Base-by-base conservation (phyloP, 441 rosid species). In the Isatis lusitanica region DNA sequence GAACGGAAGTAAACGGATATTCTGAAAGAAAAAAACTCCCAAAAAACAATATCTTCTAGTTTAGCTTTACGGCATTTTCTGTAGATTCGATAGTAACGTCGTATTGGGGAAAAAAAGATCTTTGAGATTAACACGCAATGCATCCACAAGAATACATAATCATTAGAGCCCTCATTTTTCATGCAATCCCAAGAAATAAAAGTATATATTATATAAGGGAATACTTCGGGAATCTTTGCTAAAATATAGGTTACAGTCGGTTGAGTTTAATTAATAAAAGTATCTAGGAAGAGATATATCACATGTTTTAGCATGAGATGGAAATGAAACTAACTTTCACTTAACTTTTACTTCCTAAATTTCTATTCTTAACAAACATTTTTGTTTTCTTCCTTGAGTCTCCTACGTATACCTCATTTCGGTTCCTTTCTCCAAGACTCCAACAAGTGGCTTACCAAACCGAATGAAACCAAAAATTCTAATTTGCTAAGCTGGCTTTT, bases 261-360 rank as follows among this genome's bases (percentile, higher is more conserved):
- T 51, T 28, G 26, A 13, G 35, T 30, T 21, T 24, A 24, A 52
- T 28, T 33, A 35, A 47, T 33, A 57, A 15, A 43, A 18, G 42
- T 6, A 43, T 42, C 17, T 42, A 63, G 63, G 28, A 42, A 44
- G 18, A 12, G 16, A 24, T 21, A 21, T 21, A 21, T 66, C 66
- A 56, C 72, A 74, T 47, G 77, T 24, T 74, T 57, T 47, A 30
- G 53, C 73, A 66, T 65, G 62, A 39, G 36, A 33, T 6, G 8
- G 38, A 26, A 16, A 66, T 39, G 62, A 48, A 58, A 58, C 65
- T 35, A 73, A 63, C 26, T 63, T 42, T 53, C 63, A 42, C 63
- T 43, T 21, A 73, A 63, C 17, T 52, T 42, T 42, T 31, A 42
- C 63, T 33, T 33, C 62, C 21, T 24, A 15, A 15, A 24, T 36